Evolutionary conservation across 192 early-diverging fungal genomes (phyloP), one percentile per base, ranked within the genome.

Genomic region (Coemansia sp.): DNA sequence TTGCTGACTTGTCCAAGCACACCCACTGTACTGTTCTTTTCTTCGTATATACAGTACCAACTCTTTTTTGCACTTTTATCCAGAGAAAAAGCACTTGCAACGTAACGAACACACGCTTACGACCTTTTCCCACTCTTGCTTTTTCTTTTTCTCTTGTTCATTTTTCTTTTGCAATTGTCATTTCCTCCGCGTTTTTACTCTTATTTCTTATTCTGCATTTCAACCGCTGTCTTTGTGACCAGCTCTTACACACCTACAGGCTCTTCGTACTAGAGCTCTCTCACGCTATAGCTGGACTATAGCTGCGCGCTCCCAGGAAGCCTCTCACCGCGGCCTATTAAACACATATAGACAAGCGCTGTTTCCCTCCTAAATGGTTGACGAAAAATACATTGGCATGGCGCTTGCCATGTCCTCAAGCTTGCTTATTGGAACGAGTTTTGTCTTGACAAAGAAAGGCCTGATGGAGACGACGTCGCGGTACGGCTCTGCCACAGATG

Each of bases 391-490:
- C 69, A 90, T 95, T 70, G 95, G 95, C 54, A 89, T 98, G 77
- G 87, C 87, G 26, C 84, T 98, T 58, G 94, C 95, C 69, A 86
- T 98, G 71, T 84, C 90, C 56, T 98, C 95, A 19, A 91, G 91
- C 57, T 64, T 93, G 53, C 86, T 95, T 69, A 98, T 98, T 71
- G 95, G 95, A 42, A 89, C 89, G 40, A 94, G 92, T 56, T 96
- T 96, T 76, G 91, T 97, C 49, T 81, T 98, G 68, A 96, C 95
- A 58, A 98, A 98, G 84, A 93, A 91, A 69, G 96, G 94, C 23
- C 85, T 98, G 38, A 89, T 94, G 61, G 92, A 94, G 74, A 84
- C 90, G n/a, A 86, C 85, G 59, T 74, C 78, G 23, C 78, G 82
- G 57, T 89, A 91, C 67, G 87, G 82, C 45, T 88, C 81, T 40